phyloP scores from a whole-genome alignment of 1,139 yeast genomes.

The Geotrichum reessii region DNA sequence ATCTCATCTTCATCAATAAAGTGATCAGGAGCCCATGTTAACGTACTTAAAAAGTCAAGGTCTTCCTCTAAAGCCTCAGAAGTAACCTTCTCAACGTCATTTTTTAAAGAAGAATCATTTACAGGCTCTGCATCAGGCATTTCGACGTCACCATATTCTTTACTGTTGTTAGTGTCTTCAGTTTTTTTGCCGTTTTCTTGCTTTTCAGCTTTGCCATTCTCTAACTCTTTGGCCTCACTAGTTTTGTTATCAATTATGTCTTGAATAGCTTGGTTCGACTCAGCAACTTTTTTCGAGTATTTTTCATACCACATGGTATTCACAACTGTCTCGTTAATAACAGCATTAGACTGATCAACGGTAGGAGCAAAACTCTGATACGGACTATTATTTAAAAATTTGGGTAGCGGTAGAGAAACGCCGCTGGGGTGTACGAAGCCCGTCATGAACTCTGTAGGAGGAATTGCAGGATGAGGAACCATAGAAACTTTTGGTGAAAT shows the following conservation, averaged over 20 bases:
- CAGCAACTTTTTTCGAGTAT: constrained; percentile 38
- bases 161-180: constrained; percentile 17
- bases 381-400: constrained; percentile 69
- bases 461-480: constrained; percentile 58
- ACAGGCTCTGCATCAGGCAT: constrained; percentile 19
- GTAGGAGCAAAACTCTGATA: constrained; percentile 74
- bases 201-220: not conserved
- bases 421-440: constrained; percentile 82
- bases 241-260: constrained; percentile 15
- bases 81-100: constrained; percentile 7
- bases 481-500: constrained; percentile 46
- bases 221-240: constrained; percentile 20
- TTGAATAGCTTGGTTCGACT: constrained; percentile 23
- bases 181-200: constrained; percentile 9
- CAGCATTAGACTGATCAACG: constrained; percentile 63
- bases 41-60: constrained; percentile 43
- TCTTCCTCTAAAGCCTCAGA: constrained; percentile 16
- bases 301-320: constrained; percentile 76
- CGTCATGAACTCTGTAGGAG: constrained; percentile 62
- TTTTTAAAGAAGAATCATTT: constrained; percentile 7
- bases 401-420: constrained; percentile 73
- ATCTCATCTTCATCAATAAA: constrained; percentile 50
- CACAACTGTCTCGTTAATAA: constrained; percentile 57
- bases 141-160: constrained; percentile 20
- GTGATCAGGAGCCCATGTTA: constrained; percentile 52